These are phyloP conservation scores for Fragaria iinumae DNA, from an alignment of 306 rosid species.

Conservation along the genomic window DNA sequence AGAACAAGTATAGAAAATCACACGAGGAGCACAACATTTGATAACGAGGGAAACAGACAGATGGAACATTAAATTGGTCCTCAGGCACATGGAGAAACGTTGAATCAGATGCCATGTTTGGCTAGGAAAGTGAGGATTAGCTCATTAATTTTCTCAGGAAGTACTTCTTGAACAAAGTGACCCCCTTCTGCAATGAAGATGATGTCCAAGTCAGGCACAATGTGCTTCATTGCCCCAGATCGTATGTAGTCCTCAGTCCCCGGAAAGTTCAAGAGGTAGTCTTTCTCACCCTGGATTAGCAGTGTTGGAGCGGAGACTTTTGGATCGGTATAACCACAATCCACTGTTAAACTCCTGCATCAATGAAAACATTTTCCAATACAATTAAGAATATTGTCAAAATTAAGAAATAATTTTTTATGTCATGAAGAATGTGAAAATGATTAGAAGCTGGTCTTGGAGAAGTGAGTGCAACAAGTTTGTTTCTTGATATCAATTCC, in stretches of 20 bases:
- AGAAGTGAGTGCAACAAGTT: not conserved
- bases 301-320: slow-evolving; percentile 42
- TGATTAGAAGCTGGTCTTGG: not conserved
- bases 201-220: slow-evolving; percentile 49
- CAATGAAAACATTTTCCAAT: not conserved
- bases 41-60: not conserved
- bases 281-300: slow-evolving; percentile 51
- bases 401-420: not conserved
- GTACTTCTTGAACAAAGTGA: slow-evolving; percentile 53
- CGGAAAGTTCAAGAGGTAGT: slow-evolving; percentile 37
- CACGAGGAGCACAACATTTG: too few relatives aligned
- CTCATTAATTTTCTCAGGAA: slow-evolving; percentile 54
- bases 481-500: not conserved
- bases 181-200: slow-evolving; percentile 43
- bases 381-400: not conserved
- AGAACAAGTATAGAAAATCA: too few relatives aligned
- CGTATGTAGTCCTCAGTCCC: slow-evolving; percentile 44
- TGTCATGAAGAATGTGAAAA: not conserved
- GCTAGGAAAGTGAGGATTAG: slow-evolving; percentile 41
- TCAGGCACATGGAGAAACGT: not conserved
- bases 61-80: not conserved
- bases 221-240: slow-evolving; percentile 38
- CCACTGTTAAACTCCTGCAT: slow-evolving; percentile 26
- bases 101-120: slow-evolving; percentile 28
- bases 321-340: slow-evolving; percentile 42